A percentile compares a stretch with the other conserved stretches of the same genome.
phyloP scores from a whole-genome alignment of 495 filamentous ascomycete genomes.

The Penicillium bovifimosum region DNA sequence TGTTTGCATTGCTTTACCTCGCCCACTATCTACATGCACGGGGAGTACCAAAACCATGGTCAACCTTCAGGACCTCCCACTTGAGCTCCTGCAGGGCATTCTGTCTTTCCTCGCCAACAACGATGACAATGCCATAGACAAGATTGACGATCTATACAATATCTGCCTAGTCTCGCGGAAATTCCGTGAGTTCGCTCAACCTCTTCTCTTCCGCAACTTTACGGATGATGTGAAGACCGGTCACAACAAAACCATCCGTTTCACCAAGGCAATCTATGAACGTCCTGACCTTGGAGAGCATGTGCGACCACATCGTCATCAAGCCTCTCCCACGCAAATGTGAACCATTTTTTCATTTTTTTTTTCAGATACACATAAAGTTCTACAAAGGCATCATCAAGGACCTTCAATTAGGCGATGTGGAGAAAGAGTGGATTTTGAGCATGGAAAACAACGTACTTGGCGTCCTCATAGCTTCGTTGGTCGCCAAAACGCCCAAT shows the following conservation, averaged over 20 bases:
- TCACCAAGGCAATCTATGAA: conserved; percentile 13
- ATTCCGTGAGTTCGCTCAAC: conserved; percentile 22
- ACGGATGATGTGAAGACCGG: no score
- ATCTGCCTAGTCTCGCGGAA: conserved; percentile 20
- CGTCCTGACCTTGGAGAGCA: conserved; percentile 18
- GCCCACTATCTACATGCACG: neutral
- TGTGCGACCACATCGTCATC: conserved; percentile 4
- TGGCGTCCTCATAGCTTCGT: conserved; percentile 11
- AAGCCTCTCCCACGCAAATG: neutral
- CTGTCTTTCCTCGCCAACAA: neutral
- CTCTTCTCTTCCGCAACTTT: conserved; percentile 18
- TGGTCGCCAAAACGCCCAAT: conserved; percentile 22
- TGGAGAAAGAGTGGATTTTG: neutral
- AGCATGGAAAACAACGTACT: conserved; percentile 6
- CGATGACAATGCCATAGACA: neutral
- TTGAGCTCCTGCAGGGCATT: neutral
- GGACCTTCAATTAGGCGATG: neutral
- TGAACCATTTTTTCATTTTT: no score
- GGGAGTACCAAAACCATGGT: neutral
- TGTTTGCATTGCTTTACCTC: neutral
- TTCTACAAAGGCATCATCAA: neutral
- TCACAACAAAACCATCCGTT: conserved; percentile 1
- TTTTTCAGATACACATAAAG: no score
- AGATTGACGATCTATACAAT: conserved; percentile 2
- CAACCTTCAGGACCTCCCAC: neutral